phyloP scores from a whole-genome alignment of 2,329 filamentous ascomycete genomes.

The Fusarium sacchari region DNA sequence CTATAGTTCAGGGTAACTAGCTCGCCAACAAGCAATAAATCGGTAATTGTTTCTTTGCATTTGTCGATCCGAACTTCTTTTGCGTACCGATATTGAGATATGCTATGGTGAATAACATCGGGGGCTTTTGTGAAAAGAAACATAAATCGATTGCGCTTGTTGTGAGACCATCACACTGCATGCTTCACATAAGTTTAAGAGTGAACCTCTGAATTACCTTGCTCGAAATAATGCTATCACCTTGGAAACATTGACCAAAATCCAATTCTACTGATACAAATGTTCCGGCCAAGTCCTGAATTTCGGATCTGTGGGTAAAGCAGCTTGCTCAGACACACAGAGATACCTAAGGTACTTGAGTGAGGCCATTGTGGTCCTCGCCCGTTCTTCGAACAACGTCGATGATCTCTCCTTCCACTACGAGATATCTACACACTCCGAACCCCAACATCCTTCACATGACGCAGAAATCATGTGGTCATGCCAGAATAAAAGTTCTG shows the following conservation, averaged over 20 bases:
- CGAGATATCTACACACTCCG: background rate
- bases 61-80: background rate
- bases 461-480: background rate
- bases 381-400: background rate
- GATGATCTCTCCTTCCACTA: background rate
- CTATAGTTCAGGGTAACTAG: conserved; percentile 21
- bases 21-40: background rate
- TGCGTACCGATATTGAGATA: background rate
- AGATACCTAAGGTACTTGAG: background rate
- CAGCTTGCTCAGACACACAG: background rate
- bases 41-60: background rate
- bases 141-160: background rate
- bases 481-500: too few species aligned
- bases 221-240: background rate
- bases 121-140: too few species aligned
- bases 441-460: background rate
- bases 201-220: background rate
- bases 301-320: background rate
- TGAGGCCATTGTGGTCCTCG: background rate
- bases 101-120: too few species aligned
- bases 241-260: background rate
- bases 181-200: background rate
- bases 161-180: background rate
- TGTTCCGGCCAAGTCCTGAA: background rate
- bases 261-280: background rate